phyloP scores from a whole-genome alignment of 2,329 filamentous ascomycete genomes.

The Talaromyces sp. region DNA sequence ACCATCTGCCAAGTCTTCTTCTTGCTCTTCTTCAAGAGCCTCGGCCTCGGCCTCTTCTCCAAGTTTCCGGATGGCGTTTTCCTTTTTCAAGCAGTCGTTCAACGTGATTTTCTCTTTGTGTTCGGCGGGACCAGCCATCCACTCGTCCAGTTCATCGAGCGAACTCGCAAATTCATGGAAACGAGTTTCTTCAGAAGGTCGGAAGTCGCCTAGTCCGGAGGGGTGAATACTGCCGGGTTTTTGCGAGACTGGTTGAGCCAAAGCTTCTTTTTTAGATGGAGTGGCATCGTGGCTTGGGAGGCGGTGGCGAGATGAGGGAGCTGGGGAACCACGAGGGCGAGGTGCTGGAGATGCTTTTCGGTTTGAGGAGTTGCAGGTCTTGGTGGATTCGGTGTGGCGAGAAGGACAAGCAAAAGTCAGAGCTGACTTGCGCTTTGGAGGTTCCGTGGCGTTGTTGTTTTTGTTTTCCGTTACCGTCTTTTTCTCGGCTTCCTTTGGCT shows the following conservation, averaged over 20 bases:
- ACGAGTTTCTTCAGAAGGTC: slow-evolving; percentile 38
- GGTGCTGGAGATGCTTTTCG: slow-evolving; percentile 19
- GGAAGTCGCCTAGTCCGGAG: slow-evolving; percentile 34
- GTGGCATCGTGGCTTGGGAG: slow-evolving; percentile 13
- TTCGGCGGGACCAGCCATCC: slow-evolving; percentile 69
- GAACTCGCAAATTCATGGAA: slow-evolving; percentile 94
- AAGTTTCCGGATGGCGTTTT: slow-evolving; percentile 79
- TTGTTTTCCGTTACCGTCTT: slow-evolving; percentile 15
- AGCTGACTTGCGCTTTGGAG: slow-evolving; percentile 38
- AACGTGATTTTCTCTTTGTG: slow-evolving; percentile 72
- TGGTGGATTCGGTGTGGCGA: slow-evolving; percentile 24
- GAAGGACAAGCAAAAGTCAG: slow-evolving; percentile 45
- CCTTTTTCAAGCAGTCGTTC: slow-evolving; percentile 82
- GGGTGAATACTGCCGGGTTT: slow-evolving; percentile 26
- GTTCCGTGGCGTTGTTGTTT: slow-evolving; percentile 17
- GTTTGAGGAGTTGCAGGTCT: slow-evolving; percentile 17
- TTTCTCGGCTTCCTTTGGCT: slow-evolving; percentile 23
- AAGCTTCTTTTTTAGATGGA: slow-evolving; percentile 10
- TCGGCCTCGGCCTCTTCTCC: slow-evolving; percentile 91
- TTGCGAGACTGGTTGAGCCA: slow-evolving; percentile 9
- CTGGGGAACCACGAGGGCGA: slow-evolving; percentile 36
- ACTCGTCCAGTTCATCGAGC: slow-evolving; percentile 77
- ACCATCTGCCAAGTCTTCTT: slow-evolving; percentile 55
- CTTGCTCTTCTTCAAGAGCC: slow-evolving; percentile 68
- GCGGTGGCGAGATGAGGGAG: slow-evolving; percentile 29